Base-by-base conservation (phyloP, 1,139 yeast genomes). In the Candida glucosophila region DNA sequence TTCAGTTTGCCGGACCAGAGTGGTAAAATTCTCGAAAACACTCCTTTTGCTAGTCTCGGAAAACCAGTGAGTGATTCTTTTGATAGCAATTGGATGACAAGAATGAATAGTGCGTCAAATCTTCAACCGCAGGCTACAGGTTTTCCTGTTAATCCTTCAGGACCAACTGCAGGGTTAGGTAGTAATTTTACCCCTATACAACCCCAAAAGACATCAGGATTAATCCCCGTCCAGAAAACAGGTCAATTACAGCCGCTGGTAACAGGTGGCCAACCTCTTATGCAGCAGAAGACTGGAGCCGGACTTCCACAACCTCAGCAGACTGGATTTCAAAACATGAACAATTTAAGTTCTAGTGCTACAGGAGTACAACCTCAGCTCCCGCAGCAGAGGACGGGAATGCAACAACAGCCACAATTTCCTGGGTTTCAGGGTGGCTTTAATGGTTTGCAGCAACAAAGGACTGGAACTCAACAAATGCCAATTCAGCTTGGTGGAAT, bases 1-100 rank as follows among this genome's bases (percentile, higher is more conserved):
- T 80, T 88, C 46, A 65, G 73, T 28, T 72, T 82, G 28, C 92
- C 88, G 3, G 85, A 76, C 33, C 71, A 66, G 22, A 65, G 70
- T 5, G 25, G 46, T 17, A 53, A 52, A 28, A 45, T 63, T 19
- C 54, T 65, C 40, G 64, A 60, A 21, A 60, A 62, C 39, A 65
- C 72, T 8, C 71, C 72, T 3, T 65, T 65, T 45, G 64, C 68
- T n/a, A 32, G 36, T 16, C 41, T 46, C 34, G 40, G 49, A 2
- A 6, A 31, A 35, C 17, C 41, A 39, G 10, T 28, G 33, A 17
- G 20, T 19, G 12, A 12, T 6, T 12, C 16, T 52, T 40, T 49
- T 11, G 26, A 23, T 14, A 15, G 14, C 13, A 61, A 57, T 33
- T 56, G 61, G 59, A 33, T 46, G 37, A 34, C 8, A 7, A 19